These are phyloP conservation scores for Carex myosuroides DNA, from an alignment of 176 grass and related monocot species.

Conservation along the genomic window DNA sequence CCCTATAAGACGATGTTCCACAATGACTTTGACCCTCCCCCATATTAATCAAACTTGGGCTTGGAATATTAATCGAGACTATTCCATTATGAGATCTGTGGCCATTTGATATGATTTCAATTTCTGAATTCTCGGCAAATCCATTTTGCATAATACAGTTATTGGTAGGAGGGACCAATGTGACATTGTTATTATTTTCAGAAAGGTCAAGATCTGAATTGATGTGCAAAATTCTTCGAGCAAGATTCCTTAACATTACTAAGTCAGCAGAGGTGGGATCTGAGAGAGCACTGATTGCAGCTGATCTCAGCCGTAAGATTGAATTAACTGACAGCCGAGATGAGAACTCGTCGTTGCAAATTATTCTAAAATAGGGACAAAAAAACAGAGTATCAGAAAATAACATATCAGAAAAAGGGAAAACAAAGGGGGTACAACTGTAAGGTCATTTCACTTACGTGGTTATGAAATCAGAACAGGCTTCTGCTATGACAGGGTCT, in stretches of 20 bases:
- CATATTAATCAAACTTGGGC: slow-evolving; percentile 12
- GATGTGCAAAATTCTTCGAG: slow-evolving; percentile 72
- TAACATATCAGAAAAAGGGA: background rate
- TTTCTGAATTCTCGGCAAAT: slow-evolving; percentile 35
- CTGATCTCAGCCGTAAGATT: slow-evolving; percentile 76
- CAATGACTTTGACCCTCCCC: slow-evolving; percentile 6
- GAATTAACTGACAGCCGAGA: slow-evolving; percentile 89
- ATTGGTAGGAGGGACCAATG: slow-evolving; percentile 24
- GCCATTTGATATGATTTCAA: slow-evolving; percentile 26
- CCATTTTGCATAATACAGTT: slow-evolving; percentile 27
- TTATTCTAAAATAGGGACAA: slow-evolving; percentile 53
- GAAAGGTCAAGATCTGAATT: slow-evolving; percentile 48
- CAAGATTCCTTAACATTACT: slow-evolving; percentile 81
- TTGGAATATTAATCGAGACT: slow-evolving; percentile 34
- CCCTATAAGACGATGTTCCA: slow-evolving; percentile 29
- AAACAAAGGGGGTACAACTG: background rate
- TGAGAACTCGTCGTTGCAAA: slow-evolving; percentile 82
- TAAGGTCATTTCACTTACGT: slow-evolving; percentile 39
- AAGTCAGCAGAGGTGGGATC: slow-evolving; percentile 82
- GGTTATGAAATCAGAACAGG: slow-evolving; percentile 84
- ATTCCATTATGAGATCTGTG: slow-evolving; percentile 22
- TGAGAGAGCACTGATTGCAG: slow-evolving; percentile 69
- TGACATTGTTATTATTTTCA: slow-evolving; percentile 3
- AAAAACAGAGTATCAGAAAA: background rate
- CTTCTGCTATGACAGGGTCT: slow-evolving; percentile 78